A percentile compares a stretch with the other conserved stretches of the same genome.
These are phyloP conservation scores for Paecilomyces sp. DNA, from an alignment of 2,329 filamentous ascomycete species.

Conservation along the genomic window DNA sequence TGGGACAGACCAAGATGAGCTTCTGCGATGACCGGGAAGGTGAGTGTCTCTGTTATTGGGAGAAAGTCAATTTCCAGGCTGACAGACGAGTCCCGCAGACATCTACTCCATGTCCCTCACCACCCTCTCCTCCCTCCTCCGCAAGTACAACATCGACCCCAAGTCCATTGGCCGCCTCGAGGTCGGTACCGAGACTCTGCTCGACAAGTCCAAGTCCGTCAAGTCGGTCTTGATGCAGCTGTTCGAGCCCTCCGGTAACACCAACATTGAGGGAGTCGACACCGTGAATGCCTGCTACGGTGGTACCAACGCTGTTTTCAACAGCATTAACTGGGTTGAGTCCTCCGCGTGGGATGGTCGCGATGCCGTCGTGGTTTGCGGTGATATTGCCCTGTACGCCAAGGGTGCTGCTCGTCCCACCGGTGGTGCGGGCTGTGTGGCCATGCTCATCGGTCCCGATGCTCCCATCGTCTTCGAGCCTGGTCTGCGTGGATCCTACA, in stretches of 20 bases:
- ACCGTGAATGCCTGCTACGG: slow-evolving; percentile 82
- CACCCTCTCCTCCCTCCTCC: slow-evolving; percentile 66
- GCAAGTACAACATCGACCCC: slow-evolving; percentile 76
- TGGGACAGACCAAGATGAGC: slow-evolving; percentile 86
- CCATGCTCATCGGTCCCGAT: slow-evolving; percentile 70
- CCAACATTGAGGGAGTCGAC: slow-evolving; percentile 76
- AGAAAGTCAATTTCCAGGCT: neutral
- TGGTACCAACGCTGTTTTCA: slow-evolving; percentile 78
- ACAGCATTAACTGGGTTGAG: slow-evolving; percentile 78
- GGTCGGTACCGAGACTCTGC: slow-evolving; percentile 76
- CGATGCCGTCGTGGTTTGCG: slow-evolving; percentile 70
- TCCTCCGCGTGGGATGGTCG: slow-evolving; percentile 81
- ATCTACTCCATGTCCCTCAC: slow-evolving; percentile 84
- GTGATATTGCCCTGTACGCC: slow-evolving; percentile 79
- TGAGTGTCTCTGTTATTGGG: slow-evolving; percentile 31
- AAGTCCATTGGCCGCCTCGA: slow-evolving; percentile 73
- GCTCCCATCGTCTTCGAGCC: slow-evolving; percentile 71
- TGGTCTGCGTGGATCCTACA: slow-evolving; percentile 71
- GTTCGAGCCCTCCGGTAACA: slow-evolving; percentile 64
- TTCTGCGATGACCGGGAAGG: slow-evolving; percentile 87
- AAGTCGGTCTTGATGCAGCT: slow-evolving; percentile 85
- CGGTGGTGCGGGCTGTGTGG: slow-evolving; percentile 71
- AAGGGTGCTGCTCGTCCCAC: slow-evolving; percentile 76
- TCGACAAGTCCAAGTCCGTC: slow-evolving; percentile 88
- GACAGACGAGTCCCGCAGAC: slow-evolving; percentile 43